Conservation (phyloP, 1,284 basidiomycete species). For the Pterulicium gracile region DNA sequence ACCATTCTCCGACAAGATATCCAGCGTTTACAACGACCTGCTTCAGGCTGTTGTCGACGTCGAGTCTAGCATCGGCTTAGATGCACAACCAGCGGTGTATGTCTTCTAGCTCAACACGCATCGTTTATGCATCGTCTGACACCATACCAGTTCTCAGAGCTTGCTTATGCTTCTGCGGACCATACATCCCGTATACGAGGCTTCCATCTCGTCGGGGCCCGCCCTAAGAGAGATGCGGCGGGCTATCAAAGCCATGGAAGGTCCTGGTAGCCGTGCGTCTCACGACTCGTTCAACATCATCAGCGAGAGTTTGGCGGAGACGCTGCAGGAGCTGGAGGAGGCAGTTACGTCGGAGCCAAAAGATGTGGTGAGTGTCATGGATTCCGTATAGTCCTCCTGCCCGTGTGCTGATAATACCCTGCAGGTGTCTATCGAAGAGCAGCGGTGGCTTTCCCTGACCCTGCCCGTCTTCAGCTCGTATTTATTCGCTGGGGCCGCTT, state of each 20-base stretch:
- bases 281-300: slow-evolving; percentile 1
- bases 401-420: background rate
- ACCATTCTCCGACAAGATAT: slow-evolving; percentile 1
- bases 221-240: background rate
- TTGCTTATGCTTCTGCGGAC: background rate
- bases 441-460: background rate
- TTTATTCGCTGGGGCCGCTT: background rate
- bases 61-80: background rate
- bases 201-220: background rate
- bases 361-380: background rate
- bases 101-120: background rate
- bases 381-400: too few relatives aligned
- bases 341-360: slow-evolving; percentile 1
- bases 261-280: background rate
- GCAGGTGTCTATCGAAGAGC: background rate
- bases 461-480: slow-evolving; percentile 1
- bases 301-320: background rate
- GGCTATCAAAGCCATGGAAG: background rate
- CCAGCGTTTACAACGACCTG: background rate
- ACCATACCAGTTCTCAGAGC: background rate
- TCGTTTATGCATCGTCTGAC: background rate
- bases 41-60: background rate
- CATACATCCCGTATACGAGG: background rate
- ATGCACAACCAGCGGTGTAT: background rate
- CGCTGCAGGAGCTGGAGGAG: background rate